A percentile compares a stretch with the other conserved stretches of the same genome.
Evolutionary conservation across 2,329 filamentous ascomycete genomes (phyloP).

Genomic region (Nigrospora oryzae): DNA sequence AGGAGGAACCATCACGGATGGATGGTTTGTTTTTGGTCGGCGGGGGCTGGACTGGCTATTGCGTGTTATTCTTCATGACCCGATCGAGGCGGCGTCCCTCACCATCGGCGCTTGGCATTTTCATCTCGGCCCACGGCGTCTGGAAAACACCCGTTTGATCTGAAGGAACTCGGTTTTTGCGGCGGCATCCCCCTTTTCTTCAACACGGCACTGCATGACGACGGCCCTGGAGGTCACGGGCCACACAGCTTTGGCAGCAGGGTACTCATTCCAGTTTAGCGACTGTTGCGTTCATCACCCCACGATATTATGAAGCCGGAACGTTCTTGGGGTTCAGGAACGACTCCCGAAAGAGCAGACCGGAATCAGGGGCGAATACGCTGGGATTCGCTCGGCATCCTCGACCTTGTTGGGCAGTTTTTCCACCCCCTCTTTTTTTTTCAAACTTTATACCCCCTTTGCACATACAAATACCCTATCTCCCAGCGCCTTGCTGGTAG

Average conservation of each 20-base stretch:
- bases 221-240: constrained; percentile 12
- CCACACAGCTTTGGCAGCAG: constrained; percentile 9
- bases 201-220: constrained; percentile 15
- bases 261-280: constrained; percentile 12
- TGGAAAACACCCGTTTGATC: constrained; percentile 8
- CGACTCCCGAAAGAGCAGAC: neutral
- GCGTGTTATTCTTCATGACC: constrained; percentile 8
- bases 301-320: constrained; percentile 15
- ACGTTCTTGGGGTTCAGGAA: constrained; percentile 7
- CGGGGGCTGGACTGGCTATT: constrained; percentile 15
- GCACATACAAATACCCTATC: constrained; percentile 2
- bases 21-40: constrained; percentile 12
- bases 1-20: constrained; percentile 9
- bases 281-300: constrained; percentile 11
- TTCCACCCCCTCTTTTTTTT: constrained; percentile 1
- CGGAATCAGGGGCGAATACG: no score
- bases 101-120: constrained; percentile 14
- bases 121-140: constrained; percentile 14
- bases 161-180: constrained; percentile 7
- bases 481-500: constrained; percentile 4
- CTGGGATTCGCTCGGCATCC: constrained; percentile 12
- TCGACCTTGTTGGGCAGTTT: neutral
- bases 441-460: constrained; percentile 6
- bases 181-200: constrained; percentile 8
- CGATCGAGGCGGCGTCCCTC: constrained; percentile 17